A percentile compares a stretch with the other conserved stretches of the same genome.
phyloP scores from a whole-genome alignment of 2,329 filamentous ascomycete species.

The Tolypocladium sp. region DNA sequence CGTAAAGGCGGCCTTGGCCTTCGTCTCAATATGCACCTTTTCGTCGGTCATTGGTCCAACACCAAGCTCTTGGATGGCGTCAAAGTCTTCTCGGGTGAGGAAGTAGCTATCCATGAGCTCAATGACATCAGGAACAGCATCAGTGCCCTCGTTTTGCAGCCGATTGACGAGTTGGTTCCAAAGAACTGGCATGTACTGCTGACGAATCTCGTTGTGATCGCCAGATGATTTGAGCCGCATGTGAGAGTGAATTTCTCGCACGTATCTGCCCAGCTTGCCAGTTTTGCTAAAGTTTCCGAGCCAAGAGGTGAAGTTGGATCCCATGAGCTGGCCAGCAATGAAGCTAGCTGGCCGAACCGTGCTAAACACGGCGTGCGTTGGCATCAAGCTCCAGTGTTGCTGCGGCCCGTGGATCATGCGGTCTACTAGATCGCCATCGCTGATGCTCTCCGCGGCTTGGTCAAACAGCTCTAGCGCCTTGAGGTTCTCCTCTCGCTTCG shows the following conservation, averaged over 20 bases:
- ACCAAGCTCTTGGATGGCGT: slow-evolving; percentile 83
- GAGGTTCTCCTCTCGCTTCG: slow-evolving; percentile 59
- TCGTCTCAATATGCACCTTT: slow-evolving; percentile 66
- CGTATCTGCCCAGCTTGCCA: slow-evolving; percentile 65
- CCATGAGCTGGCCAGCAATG: slow-evolving; percentile 66
- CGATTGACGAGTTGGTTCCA: slow-evolving; percentile 73
- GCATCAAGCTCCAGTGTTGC: slow-evolving; percentile 98
- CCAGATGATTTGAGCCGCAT: slow-evolving; percentile 89
- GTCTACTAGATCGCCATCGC: slow-evolving; percentile 91
- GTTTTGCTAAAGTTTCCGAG: slow-evolving; percentile 90
- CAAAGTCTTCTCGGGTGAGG: slow-evolving; percentile 88
- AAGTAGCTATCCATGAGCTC: slow-evolving; percentile 96
- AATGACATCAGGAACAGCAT: slow-evolving; percentile 74
- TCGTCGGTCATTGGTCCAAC: slow-evolving; percentile 76
- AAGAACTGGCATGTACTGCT: slow-evolving; percentile 84
- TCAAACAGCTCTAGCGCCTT: slow-evolving; percentile 83
- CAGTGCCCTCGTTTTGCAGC: slow-evolving; percentile 71
- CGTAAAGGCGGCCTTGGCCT: slow-evolving; percentile 85
- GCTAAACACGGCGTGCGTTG: slow-evolving; percentile 89
- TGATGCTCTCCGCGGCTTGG: slow-evolving; percentile 88
- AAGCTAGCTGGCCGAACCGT: slow-evolving; percentile 88
- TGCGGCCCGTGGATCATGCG: slow-evolving; percentile 97
- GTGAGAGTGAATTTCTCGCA: slow-evolving; percentile 93
- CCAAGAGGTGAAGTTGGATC: slow-evolving; percentile 79
- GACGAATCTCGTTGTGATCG: slow-evolving; percentile 86